Conservation (phyloP, 2,329 filamentous ascomycete genomes). For the Graphilbum sp. region DNA sequence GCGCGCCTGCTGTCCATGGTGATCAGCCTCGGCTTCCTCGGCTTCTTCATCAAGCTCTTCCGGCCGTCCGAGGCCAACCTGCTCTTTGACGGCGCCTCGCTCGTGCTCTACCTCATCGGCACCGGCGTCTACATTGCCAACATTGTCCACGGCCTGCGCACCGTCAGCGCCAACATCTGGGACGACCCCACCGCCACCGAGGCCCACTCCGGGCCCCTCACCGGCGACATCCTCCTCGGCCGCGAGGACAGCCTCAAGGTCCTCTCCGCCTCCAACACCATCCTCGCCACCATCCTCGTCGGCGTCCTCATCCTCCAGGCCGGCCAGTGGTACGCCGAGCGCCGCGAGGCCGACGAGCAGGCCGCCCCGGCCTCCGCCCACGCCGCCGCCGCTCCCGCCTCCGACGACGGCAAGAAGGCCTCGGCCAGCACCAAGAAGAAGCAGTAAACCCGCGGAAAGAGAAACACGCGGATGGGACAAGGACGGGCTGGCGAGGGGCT, state of each 20-base stretch:
- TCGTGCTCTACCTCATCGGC: slow-evolving; percentile 71
- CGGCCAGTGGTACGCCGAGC: slow-evolving; percentile 95
- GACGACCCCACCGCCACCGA: slow-evolving; percentile 20
- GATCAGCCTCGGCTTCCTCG: slow-evolving; percentile 70
- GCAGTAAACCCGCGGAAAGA: slow-evolving; percentile 6
- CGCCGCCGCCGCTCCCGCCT: slow-evolving; percentile 1
- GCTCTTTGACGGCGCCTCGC: slow-evolving; percentile 75
- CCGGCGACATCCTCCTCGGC: slow-evolving; percentile 53
- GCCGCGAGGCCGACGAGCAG: slow-evolving; percentile 72
- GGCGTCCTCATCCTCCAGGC: slow-evolving; percentile 86
- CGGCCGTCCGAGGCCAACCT: slow-evolving; percentile 85
- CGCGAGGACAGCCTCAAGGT: slow-evolving; percentile 85
- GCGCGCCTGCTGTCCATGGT: slow-evolving; percentile 87
- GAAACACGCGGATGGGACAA: no score
- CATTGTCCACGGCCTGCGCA: slow-evolving; percentile 84
- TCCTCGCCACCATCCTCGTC: slow-evolving; percentile 77
- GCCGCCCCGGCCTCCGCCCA: no score
- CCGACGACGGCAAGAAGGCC: slow-evolving; percentile 10
- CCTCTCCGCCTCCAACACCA: slow-evolving; percentile 85
- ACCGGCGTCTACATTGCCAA: slow-evolving; percentile 90
- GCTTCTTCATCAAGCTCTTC: slow-evolving; percentile 91
- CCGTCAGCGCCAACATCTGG: slow-evolving; percentile 59
- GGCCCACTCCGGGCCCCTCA: slow-evolving; percentile 23
- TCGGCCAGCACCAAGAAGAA: slow-evolving; percentile 10
- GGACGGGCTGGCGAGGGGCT: no score